Evolutionary conservation across 1,139 yeast genomes (phyloP).

Genomic region (Pichia norvegensis): DNA sequence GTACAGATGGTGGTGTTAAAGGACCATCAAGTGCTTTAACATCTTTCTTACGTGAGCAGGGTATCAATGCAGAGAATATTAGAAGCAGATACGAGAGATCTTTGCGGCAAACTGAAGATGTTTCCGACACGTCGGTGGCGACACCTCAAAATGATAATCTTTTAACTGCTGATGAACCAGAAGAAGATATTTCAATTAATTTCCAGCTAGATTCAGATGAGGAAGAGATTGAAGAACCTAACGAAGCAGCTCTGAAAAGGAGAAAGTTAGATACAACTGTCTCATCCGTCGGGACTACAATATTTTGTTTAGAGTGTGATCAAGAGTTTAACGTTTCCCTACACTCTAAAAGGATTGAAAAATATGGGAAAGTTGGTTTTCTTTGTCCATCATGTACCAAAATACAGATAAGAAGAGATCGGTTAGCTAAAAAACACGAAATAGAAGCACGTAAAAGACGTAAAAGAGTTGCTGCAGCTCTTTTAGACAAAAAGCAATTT

Average conservation of each 20-base stretch:
- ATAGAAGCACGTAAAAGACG: constrained; percentile 62
- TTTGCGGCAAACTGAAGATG: constrained; percentile 21
- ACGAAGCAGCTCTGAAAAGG: constrained; percentile 26
- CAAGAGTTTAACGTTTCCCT: constrained; percentile 52
- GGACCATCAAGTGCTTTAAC: constrained; percentile 80
- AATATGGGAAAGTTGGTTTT: constrained; percentile 42
- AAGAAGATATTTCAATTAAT: constrained; percentile 2
- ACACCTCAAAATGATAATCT: background rate
- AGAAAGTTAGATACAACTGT: constrained; percentile 16
- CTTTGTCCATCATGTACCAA: constrained; percentile 62
- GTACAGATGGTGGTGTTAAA: constrained; percentile 37
- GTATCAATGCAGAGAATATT: constrained; percentile 77
- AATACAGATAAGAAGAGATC: constrained; percentile 36
- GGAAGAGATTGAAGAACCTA: constrained; percentile 27
- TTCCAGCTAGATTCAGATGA: constrained; percentile 23
- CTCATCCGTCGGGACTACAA: constrained; percentile 28
- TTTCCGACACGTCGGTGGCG: background rate
- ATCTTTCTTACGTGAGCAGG: constrained; percentile 71
- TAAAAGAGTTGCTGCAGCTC: constrained; percentile 74
- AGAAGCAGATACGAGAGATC: constrained; percentile 47
- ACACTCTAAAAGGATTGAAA: constrained; percentile 49
- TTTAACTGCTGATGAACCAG: background rate
- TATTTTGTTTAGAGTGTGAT: constrained; percentile 52
- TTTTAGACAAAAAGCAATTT: constrained; percentile 61
- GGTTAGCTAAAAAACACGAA: constrained; percentile 43